phyloP scores from a whole-genome alignment of 176 grass and related monocot species.

The maize (Zea mays) region DNA sequence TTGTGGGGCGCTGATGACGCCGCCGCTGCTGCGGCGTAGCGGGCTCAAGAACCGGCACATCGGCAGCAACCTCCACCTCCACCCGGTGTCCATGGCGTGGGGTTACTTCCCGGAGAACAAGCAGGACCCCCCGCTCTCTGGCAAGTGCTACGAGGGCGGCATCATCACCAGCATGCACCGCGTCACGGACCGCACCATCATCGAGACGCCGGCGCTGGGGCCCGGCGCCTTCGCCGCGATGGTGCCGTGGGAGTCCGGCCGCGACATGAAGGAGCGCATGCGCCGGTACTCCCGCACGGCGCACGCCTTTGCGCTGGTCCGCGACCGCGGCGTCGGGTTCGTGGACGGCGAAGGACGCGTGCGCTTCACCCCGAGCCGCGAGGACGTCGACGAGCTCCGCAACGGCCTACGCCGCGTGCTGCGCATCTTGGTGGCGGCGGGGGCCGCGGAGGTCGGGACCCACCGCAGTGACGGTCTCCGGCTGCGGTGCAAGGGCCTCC shows the following conservation, averaged over 20 bases:
- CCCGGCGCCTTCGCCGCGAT: constrained; percentile 58
- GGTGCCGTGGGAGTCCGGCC: constrained; percentile 64
- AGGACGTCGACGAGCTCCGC: constrained; percentile 62
- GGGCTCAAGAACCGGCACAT: constrained; percentile 80
- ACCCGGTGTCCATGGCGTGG: constrained; percentile 77
- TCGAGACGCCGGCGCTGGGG: constrained; percentile 69
- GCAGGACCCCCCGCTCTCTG: constrained; percentile 33
- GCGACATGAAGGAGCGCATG: constrained; percentile 83
- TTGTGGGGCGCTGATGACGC: constrained; percentile 69
- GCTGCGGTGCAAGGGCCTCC: constrained; percentile 56
- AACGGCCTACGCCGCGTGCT: constrained; percentile 51
- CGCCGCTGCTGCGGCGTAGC: constrained; percentile 59
- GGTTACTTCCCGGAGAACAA: constrained; percentile 78
- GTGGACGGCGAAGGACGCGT: constrained; percentile 54
- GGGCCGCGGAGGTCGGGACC: constrained; percentile 74
- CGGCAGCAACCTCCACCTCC: constrained; percentile 85
- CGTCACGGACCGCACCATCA: constrained; percentile 53
- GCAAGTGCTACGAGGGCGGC: constrained; percentile 65
- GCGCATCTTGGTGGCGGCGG: constrained; percentile 68
- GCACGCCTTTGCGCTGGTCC: constrained; percentile 62
- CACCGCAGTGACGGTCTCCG: constrained; percentile 73
- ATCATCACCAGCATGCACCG: constrained; percentile 92
- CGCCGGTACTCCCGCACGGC: constrained; percentile 59
- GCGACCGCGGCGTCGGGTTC: constrained; percentile 61
- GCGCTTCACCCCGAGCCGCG: constrained; percentile 26